phyloP scores from a whole-genome alignment of 106 monocot species.

The Dendrobium officinale region DNA sequence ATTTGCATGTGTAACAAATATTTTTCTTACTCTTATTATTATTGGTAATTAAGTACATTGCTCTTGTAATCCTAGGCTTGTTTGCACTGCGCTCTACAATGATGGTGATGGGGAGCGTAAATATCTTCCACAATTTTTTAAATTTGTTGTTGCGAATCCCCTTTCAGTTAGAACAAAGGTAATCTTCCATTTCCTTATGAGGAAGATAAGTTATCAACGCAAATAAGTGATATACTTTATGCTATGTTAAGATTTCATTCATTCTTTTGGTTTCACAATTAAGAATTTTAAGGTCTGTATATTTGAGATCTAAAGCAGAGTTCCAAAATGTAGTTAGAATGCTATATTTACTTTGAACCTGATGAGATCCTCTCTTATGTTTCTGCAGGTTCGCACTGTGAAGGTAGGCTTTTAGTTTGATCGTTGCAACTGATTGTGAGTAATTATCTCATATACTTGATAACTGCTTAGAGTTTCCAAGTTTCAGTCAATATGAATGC shows the following conservation, averaged over 20 bases:
- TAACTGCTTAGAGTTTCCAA: background rate
- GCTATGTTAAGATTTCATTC: background rate
- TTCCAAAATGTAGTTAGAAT: background rate
- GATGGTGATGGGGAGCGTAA: conserved; percentile 91
- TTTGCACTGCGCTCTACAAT: conserved; percentile 92
- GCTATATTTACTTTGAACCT: conserved; percentile 1
- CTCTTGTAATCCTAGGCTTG: conserved; percentile 55
- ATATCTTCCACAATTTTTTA: conserved; percentile 99
- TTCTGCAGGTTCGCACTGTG: conserved; percentile 86
- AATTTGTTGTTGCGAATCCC: conserved; percentile 88
- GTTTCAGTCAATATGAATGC: background rate
- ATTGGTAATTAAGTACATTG: conserved; percentile 9
- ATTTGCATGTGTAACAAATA: conserved; percentile 1
- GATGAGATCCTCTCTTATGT: conserved; percentile 3
- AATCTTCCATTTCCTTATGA: conserved; percentile 5
- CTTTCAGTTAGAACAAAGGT: conserved; percentile 98
- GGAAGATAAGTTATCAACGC: background rate
- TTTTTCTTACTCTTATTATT: background rate
- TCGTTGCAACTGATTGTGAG: conserved; percentile 35
- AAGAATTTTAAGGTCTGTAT: background rate
- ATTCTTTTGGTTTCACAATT: background rate
- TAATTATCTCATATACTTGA: background rate
- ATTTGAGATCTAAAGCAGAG: background rate
- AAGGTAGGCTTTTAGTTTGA: conserved; percentile 60
- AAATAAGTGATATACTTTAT: conserved; percentile 2